phyloP scores from a whole-genome alignment of 331 rosid species.

The Malus hybrid region DNA sequence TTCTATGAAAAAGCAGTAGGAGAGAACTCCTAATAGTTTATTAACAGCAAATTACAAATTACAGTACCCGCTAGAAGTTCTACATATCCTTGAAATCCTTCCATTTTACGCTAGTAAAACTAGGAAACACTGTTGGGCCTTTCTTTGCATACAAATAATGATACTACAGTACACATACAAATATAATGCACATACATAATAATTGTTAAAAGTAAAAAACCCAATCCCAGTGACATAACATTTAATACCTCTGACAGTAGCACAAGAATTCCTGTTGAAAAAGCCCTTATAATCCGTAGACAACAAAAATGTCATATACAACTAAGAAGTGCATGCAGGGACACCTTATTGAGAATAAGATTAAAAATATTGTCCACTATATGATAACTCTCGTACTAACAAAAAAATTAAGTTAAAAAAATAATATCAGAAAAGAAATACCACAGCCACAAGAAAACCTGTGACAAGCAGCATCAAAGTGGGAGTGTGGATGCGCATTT shows the following conservation, averaged over 20 bases:
- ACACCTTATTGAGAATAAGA: neutral
- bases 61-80: neutral
- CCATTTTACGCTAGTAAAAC: neutral
- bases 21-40: neutral
- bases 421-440: neutral
- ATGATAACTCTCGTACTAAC: neutral
- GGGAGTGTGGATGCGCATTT: neutral
- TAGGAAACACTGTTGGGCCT: neutral
- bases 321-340: neutral
- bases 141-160: neutral
- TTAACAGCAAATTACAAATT: neutral
- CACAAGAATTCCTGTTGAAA: conserved; percentile 11
- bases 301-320: conserved; percentile 7
- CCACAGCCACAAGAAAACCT: neutral
- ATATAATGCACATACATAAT: neutral
- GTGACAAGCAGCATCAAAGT: neutral
- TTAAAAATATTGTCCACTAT: neutral
- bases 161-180: neutral
- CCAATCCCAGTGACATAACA: conserved; percentile 3
- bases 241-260: conserved; percentile 15
- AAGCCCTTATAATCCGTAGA: conserved; percentile 11
- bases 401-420: neutral
- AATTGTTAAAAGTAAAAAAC: neutral
- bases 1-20: neutral
- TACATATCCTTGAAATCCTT: neutral